Evolutionary conservation across 495 filamentous ascomycete genomes (phyloP), one percentile per base, ranked within the genome.

Genomic region (Penicillium tannophilum): DNA sequence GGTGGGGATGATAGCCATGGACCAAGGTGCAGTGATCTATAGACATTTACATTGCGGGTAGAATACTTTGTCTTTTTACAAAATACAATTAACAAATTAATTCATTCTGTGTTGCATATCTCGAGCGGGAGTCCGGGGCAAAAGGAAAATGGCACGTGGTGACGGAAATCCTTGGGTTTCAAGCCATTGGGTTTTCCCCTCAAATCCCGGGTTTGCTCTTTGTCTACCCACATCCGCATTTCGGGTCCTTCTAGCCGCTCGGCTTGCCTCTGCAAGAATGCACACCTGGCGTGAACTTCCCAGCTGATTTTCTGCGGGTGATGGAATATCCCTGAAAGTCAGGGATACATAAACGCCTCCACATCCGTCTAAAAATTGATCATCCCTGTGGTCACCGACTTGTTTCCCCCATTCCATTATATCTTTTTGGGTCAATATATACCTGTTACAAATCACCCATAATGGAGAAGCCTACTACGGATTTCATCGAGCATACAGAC

Each of bases 391-490:
- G 19, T 19, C 1, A 44, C 6, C 16, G n/a, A 44, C 42, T 23
- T 14, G 19, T 1, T 28, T 28, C 11, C 14, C 23, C 20, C 20
- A 2, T 26, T 28, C 23, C 7, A 24, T 14, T 16, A 12, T 26
- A 28, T 28, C 8, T 28, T 16, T 8, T 10, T 8, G 33, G 6
- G 10, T 36, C 24, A 28, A 11, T 16, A 14, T 26, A 17, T 7
- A n/a, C 9, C 48, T 26, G 35, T 8, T 3, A 28, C 43, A 42
- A 14, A 30, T 28, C 9, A 7, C 6, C 51, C 19, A 54, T 49
- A 36, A 58, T 46, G 50, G 61, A 63, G 41, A 63, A 63, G n/a
- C 51, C 61, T 11, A 63, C 52, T 36, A 35, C 61, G 8, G 55
- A 59, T n/a, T 55, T 52, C 24, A 35, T 63, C 46, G 61, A 63